Evolutionary conservation across 2,329 filamentous ascomycete species (phyloP).

Genomic region (Xylaria sp.): DNA sequence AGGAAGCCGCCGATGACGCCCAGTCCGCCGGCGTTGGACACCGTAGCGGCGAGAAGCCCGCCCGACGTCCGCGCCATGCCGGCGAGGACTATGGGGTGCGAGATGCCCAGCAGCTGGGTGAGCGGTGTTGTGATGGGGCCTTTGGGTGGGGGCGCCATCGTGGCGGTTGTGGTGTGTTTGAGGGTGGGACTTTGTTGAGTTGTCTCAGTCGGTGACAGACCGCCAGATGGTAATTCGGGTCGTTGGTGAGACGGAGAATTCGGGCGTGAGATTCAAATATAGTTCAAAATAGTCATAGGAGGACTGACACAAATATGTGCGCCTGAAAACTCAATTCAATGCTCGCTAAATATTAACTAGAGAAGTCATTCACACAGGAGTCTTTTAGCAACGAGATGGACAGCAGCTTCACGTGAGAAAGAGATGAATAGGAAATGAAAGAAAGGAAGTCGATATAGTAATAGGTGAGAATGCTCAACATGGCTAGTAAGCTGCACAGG

Average conservation of each 20-base stretch:
- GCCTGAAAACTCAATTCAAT: not conserved
- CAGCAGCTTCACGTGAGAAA: not conserved
- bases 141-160: conserved; percentile 53
- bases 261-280: not conserved
- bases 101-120: conserved; percentile 81
- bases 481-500: not conserved
- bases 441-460: too few relatives aligned
- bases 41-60: conserved; percentile 81
- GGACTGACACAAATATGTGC: not conserved
- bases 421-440: not conserved
- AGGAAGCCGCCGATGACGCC: conserved; percentile 78
- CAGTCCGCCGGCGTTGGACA: conserved; percentile 88
- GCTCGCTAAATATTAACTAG: not conserved
- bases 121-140: conserved; percentile 79
- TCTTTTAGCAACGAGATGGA: not conserved
- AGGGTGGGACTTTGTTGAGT: not conserved
- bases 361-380: not conserved
- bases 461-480: not conserved
- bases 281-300: not conserved
- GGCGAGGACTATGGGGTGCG: conserved; percentile 90
- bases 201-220: not conserved
- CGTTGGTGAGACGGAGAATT: not conserved
- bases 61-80: conserved; percentile 92
- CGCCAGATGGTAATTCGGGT: not conserved
- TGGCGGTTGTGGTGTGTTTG: conserved; percentile 25